Percentiles rank a stretch among this genome's conserved stretches.
Evolutionary conservation across 2,329 filamentous ascomycete species (phyloP).

Genomic region (Penicillium expansum): DNA sequence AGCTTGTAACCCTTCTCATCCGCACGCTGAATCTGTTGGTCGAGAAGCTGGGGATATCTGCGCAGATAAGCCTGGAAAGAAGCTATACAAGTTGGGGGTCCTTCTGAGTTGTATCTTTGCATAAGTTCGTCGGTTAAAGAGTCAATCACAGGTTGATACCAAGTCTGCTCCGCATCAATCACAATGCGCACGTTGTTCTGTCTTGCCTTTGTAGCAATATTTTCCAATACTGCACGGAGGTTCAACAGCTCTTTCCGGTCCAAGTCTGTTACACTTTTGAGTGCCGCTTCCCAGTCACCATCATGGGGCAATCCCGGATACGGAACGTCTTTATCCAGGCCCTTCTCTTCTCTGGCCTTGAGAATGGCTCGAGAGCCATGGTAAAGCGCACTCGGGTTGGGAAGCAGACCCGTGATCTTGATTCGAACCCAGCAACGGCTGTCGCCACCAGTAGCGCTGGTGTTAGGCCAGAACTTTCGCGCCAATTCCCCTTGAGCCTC

Average conservation of each 20-base stretch:
- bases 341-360: neutral
- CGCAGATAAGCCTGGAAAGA: neutral
- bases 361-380: neutral
- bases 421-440: neutral
- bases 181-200: neutral
- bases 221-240: neutral
- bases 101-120: neutral
- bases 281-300: neutral
- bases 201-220: neutral
- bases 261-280: neutral
- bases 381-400: neutral
- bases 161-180: neutral
- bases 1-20: neutral
- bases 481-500: neutral
- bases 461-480: neutral
- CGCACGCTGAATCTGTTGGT: neutral
- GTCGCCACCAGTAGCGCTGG: neutral
- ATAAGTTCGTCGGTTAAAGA: neutral
- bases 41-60: neutral
- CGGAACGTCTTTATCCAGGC: neutral
- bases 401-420: neutral
- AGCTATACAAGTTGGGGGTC: neutral
- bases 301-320: neutral
- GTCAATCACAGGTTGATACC: neutral
- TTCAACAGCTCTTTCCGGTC: neutral